These are phyloP conservation scores for Aphanoascus verrucosus DNA, from an alignment of 2,329 filamentous ascomycete species.

Conservation along the genomic window DNA sequence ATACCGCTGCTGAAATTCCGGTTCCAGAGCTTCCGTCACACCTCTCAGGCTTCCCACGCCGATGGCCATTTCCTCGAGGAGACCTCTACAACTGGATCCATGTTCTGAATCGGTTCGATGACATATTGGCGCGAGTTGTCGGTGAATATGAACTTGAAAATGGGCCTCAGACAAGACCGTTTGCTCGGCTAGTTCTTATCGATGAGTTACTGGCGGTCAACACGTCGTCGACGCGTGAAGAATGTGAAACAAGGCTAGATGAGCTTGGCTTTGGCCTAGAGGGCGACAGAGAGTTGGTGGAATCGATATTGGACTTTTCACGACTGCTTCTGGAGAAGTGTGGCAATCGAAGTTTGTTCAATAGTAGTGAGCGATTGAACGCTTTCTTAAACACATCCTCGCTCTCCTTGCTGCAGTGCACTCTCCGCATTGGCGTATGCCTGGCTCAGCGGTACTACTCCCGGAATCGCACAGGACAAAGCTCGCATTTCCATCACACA, in stretches of 20 bases:
- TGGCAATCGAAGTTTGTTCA: slow-evolving; percentile 91
- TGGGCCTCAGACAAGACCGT: slow-evolving; percentile 69
- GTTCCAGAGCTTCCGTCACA: slow-evolving; percentile 66
- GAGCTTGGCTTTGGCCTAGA: slow-evolving; percentile 57
- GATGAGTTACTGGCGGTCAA: slow-evolving; percentile 49
- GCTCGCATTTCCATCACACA: slow-evolving; percentile 57
- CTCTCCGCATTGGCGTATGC: slow-evolving; percentile 70
- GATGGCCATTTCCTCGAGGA: slow-evolving; percentile 91
- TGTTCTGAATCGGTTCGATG: slow-evolving; percentile 85
- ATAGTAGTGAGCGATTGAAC: slow-evolving; percentile 81
- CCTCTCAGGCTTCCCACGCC: slow-evolving; percentile 68
- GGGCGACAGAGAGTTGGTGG: slow-evolving; percentile 69
- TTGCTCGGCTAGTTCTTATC: slow-evolving; percentile 39
- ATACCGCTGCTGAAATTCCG: slow-evolving; percentile 55
- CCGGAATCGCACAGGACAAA: slow-evolving; percentile 58
- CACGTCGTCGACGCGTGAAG: slow-evolving; percentile 44
- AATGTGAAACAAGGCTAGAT: slow-evolving; percentile 44
- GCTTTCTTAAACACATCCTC: slow-evolving; percentile 82
- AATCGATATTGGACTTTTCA: slow-evolving; percentile 74
- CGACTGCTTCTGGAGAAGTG: slow-evolving; percentile 84
- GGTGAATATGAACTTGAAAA: slow-evolving; percentile 66
- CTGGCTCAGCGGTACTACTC: slow-evolving; percentile 89
- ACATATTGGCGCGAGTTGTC: slow-evolving; percentile 71
- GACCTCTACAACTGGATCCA: slow-evolving; percentile 98
- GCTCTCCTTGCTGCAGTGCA: slow-evolving; percentile 62